Evolutionary conservation across 768 basidiomycete genomes (phyloP).

Genomic region (Serpula lacrymans): DNA sequence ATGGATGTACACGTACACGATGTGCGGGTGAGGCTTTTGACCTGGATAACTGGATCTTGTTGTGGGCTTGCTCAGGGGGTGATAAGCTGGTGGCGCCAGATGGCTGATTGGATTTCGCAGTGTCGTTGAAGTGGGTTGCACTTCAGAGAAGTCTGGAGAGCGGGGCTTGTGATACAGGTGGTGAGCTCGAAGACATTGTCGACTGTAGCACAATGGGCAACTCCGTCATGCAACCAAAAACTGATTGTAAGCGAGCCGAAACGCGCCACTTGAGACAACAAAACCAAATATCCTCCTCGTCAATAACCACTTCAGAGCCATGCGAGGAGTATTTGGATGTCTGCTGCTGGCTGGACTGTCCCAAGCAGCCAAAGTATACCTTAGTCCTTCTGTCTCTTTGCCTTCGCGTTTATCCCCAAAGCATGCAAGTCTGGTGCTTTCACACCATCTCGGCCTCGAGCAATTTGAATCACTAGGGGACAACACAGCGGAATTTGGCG

Average conservation of each 20-base stretch:
- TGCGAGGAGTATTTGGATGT: slow-evolving; percentile 20
- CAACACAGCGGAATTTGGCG: slow-evolving; percentile 24
- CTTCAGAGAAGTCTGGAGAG: too few relatives aligned
- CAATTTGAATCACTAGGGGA: slow-evolving; percentile 49
- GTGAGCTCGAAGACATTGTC: too few relatives aligned
- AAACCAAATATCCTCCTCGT: slow-evolving; percentile 15
- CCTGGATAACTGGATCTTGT: too few relatives aligned
- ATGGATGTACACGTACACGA: too few relatives aligned
- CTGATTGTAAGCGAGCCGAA: too few relatives aligned
- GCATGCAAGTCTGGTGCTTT: slow-evolving; percentile 57
- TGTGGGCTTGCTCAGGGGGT: too few relatives aligned
- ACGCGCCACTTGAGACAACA: slow-evolving; percentile 13
- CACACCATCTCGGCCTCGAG: slow-evolving; percentile 72
- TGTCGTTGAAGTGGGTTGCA: too few relatives aligned
- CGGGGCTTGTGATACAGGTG: too few relatives aligned
- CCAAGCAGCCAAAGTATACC: slow-evolving; percentile 56
- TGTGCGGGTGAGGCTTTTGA: too few relatives aligned
- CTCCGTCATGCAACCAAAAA: background rate
- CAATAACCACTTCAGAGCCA: slow-evolving; percentile 2
- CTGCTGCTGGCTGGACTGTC: slow-evolving; percentile 33
- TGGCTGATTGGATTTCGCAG: too few relatives aligned
- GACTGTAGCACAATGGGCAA: background rate
- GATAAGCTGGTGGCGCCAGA: too few relatives aligned
- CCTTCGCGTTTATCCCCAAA: slow-evolving; percentile 43
- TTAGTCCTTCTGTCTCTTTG: slow-evolving; percentile 43